Base-by-base conservation (phyloP, 345 rosid species). In the Eucalyptus coolabah region DNA sequence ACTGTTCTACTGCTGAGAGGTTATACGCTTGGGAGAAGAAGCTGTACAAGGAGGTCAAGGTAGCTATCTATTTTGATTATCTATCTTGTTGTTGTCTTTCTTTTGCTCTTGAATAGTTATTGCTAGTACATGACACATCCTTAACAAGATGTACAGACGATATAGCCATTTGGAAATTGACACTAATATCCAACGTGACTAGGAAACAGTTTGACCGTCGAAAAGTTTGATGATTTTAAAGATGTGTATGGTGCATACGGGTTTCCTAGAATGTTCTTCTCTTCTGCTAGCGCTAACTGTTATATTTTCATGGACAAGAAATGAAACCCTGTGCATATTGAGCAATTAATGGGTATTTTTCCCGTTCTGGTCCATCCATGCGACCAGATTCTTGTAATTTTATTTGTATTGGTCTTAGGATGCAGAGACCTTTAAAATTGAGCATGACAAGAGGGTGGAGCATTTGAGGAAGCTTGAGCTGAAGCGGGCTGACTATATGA, bases 21-120 rank as follows among this genome's bases (percentile, higher is more conserved):
- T 91, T 98, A 16, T 97, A 94, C 91, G 98, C 99, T 82, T 98
- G 99, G 99, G 99, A 97, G 95, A 97, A 97, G 95, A 98, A 97
- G 89, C 95, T 98, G 30, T 97, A 90, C 93, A 94, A 93, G 89
- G 99, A 98, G 87, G 99, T 97, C 89, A 97, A 98, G 99, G 99
- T 98, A 86, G 53, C 37, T 16, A 59, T 63, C 23, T 17, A 59
- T 88, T 63, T 87, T 17, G 1, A 77, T 21, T 56, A 50, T 82
- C 40, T 51, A 60, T 50, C 45, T 50, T 81, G 26, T 40, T 40
- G 24, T 77, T 77, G 47, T 77, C 47, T 77, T 77, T 77, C 47
- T 77, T 77, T 40, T 40, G 30, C 83, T 77, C 47, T 37, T 77
- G 47, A 32, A 65, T 65, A 65, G 37, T 65, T n/a, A 65, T 65